Evolutionary conservation across 192 early-diverging fungal species (phyloP).

Genomic region (Linnemannia hyalina): DNA sequence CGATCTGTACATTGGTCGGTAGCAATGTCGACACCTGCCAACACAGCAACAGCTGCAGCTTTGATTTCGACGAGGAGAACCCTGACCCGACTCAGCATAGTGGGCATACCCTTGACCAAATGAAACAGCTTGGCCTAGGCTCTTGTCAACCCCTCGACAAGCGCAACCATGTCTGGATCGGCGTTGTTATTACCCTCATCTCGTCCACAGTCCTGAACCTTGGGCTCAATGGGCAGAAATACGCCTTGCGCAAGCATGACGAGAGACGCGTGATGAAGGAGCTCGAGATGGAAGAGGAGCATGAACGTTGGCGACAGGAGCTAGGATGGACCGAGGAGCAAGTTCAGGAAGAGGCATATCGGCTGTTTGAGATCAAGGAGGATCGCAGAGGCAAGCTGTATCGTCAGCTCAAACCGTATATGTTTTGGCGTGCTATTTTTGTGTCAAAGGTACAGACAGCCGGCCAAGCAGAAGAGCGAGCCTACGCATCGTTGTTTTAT

Average conservation of each 20-base stretch:
- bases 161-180: constrained; percentile 75
- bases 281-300: constrained; percentile 53
- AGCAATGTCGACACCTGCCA: constrained; percentile 65
- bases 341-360: constrained; percentile 33
- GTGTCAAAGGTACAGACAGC: constrained; percentile 49
- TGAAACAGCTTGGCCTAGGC: constrained; percentile 53
- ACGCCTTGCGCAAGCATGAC: constrained; percentile 77
- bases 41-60: constrained; percentile 53
- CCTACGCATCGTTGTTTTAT: not conserved
- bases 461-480: not conserved
- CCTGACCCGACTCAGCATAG: constrained; percentile 4
- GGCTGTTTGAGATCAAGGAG: constrained; percentile 41
- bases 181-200: constrained; percentile 76
- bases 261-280: constrained; percentile 57
- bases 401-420: constrained; percentile 49
- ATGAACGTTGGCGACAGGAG: constrained; percentile 48
- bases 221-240: constrained; percentile 87
- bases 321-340: constrained; percentile 54
- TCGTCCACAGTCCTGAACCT: constrained; percentile 78
- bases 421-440: constrained; percentile 59
- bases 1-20: constrained; percentile 62
- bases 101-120: constrained; percentile 28
- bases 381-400: constrained; percentile 34
- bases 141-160: constrained; percentile 63
- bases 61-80: constrained; percentile 25